Evolutionary conservation across 2,329 filamentous ascomycete genomes (phyloP).

Genomic region (Blastomyces emzantsi): DNA sequence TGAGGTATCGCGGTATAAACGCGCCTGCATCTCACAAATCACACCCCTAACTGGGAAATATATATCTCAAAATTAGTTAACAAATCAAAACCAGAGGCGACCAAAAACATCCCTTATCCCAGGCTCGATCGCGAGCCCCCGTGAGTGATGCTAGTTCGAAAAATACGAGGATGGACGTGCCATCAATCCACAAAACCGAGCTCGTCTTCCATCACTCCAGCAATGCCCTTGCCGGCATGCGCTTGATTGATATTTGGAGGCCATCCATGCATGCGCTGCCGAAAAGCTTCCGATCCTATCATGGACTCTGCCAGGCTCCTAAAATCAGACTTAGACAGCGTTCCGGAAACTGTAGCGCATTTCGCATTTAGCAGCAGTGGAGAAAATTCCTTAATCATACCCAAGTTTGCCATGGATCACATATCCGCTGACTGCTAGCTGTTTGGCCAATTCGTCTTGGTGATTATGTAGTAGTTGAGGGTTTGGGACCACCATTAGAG

Average conservation of each 20-base stretch:
- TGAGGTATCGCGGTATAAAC: not conserved
- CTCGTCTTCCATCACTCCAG: conserved; percentile 48
- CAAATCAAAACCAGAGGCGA: not conserved
- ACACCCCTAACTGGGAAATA: not conserved
- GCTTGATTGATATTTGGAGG: conserved; percentile 42
- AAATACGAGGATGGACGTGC: not conserved
- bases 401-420: conserved; percentile 60
- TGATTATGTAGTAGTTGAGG: conserved; percentile 75
- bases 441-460: conserved; percentile 74
- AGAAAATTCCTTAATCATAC: conserved; percentile 39
- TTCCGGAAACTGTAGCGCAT: not conserved
- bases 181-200: conserved; percentile 47
- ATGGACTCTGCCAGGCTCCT: conserved; percentile 44
- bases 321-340: conserved; percentile 12
- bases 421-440: conserved; percentile 66
- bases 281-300: conserved; percentile 40
- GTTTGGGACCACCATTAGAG: conserved; percentile 87
- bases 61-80: not conserved
- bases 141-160: no score
- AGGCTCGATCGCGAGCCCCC: not conserved
- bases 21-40: not conserved
- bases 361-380: not conserved
- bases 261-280: conserved; percentile 39
- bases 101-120: not conserved
- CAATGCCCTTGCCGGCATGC: conserved; percentile 37